Evolutionary conservation across 495 filamentous ascomycete genomes (phyloP).

Genomic region (Thozetella sp.): DNA sequence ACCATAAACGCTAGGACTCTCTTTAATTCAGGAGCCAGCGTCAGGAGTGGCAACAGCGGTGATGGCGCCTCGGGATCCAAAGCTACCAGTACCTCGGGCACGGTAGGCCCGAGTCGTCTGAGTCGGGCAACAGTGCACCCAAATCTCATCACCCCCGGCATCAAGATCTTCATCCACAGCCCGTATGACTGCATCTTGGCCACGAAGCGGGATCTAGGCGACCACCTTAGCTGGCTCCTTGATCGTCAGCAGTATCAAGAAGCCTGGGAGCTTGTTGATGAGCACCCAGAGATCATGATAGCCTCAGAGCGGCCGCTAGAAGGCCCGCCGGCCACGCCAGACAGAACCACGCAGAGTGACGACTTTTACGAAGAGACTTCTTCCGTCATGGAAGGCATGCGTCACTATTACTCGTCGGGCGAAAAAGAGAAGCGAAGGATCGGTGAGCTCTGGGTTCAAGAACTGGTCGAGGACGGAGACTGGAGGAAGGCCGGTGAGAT

Average conservation of each 20-base stretch:
- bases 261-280: constrained; percentile 85
- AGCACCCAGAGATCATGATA: constrained; percentile 74
- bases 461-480: constrained; percentile 69
- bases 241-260: constrained; percentile 77
- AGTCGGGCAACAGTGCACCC: constrained; percentile 40
- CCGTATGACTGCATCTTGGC: constrained; percentile 93
- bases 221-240: constrained; percentile 84
- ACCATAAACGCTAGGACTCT: constrained; percentile 81
- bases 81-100: constrained; percentile 13
- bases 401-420: constrained; percentile 60
- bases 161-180: constrained; percentile 94
- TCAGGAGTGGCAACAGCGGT: constrained; percentile 70
- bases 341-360: constrained; percentile 52
- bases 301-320: constrained; percentile 28
- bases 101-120: constrained; percentile 11
- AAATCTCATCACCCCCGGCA: constrained; percentile 61
- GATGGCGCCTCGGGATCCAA: constrained; percentile 34
- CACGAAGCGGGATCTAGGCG: constrained; percentile 78
- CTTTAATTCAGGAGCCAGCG: constrained; percentile 85
- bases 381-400: constrained; percentile 59
- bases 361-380: constrained; percentile 82
- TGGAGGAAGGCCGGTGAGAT: constrained; percentile 79
- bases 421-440: constrained; percentile 91
- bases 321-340: constrained; percentile 45
- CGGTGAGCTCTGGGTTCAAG: constrained; percentile 90